Base-by-base conservation (phyloP, 1,284 basidiomycete species). In the Thelephora terrestris region DNA sequence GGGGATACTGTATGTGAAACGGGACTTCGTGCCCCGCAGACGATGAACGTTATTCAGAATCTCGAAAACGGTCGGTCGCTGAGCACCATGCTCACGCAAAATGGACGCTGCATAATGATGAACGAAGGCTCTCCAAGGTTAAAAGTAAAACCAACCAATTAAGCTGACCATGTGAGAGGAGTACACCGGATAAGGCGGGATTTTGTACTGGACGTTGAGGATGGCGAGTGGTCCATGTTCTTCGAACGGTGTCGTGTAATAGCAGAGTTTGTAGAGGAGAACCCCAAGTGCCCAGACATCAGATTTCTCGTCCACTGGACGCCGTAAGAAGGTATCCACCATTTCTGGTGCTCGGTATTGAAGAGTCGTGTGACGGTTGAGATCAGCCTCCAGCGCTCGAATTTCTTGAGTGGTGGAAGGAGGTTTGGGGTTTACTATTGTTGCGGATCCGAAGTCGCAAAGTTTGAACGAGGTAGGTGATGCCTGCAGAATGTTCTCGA, bases 181-280 rank as follows among this genome's bases (percentile, higher is more conserved):
- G 64, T 99, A 99, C 3, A 87, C 78, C 1, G 96, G 96, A 64
- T 91, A 95, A 32, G 89, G 80, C 4, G 93, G 93, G 52, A 91
- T 91, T 59, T 85, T 86, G 66, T 97, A 99, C 61, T 95, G 92
- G 25, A 93, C 95, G 59, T 97, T 96, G 52, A 98, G 74, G 53
- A 99, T 99, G 0, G 96, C 96, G 45, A 99, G 70, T 0, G 93
- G 90, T 0, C 95, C 95, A 57, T 96, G 91, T 59, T 95, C 95
- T 68, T 93, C 96, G 56, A 98, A 98, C 0, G 96, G 96, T 0
- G 96, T 99, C 0, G 95, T 99, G 66, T 99, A 99, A 68, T 98
- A 99, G 68, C 96, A 99, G 6, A 79, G 73, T 65, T 89, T 89
- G 71, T 89, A 89, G 9, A 89, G 71, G 16, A 89, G 64, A 18